Evolutionary conservation across 202 grass and related monocot genomes (phyloP).

Genomic region (Musa balbisiana): DNA sequence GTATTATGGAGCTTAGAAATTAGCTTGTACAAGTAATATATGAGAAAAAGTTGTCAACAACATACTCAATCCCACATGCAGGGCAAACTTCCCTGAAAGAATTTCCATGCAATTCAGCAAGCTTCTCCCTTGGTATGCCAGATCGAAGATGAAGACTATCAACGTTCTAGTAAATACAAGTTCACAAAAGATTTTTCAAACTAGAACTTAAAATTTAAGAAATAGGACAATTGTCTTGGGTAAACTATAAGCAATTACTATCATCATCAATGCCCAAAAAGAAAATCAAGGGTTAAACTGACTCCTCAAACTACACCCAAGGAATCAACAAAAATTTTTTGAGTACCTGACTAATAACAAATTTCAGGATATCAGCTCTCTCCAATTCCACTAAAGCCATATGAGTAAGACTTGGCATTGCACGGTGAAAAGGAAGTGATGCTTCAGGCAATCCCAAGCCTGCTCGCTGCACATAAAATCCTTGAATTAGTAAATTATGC

Average conservation of each 20-base stretch:
- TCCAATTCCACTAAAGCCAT: conserved; percentile 90
- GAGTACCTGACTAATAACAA: conserved; percentile 85
- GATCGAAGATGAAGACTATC: conserved; percentile 94
- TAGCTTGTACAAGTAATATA: conserved; percentile 13
- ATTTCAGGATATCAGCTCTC: conserved; percentile 62
- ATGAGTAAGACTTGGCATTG: conserved; percentile 83
- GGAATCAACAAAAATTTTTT: background rate
- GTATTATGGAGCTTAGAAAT: background rate
- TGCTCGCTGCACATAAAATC: conserved; percentile 38
- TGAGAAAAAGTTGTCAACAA: conserved; percentile 17
- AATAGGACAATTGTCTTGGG: background rate
- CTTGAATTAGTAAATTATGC: background rate
- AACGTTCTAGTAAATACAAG: conserved; percentile 58
- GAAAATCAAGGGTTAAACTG: background rate
- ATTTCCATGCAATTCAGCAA: conserved; percentile 89
- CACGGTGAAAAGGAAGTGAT: conserved; percentile 77
- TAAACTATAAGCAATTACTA: background rate
- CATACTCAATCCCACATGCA: conserved; percentile 78
- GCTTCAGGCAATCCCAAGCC: conserved; percentile 76
- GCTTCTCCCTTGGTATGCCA: conserved; percentile 75
- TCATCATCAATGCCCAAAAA: background rate
- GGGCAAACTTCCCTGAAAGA: conserved; percentile 87
- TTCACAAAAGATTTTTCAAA: conserved; percentile 12
- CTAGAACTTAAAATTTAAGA: conserved; percentile 25
- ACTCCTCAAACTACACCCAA: background rate